These are phyloP conservation scores for Trichosporon coremiiforme DNA, from an alignment of 1,284 basidiomycete species.

Conservation along the genomic window DNA sequence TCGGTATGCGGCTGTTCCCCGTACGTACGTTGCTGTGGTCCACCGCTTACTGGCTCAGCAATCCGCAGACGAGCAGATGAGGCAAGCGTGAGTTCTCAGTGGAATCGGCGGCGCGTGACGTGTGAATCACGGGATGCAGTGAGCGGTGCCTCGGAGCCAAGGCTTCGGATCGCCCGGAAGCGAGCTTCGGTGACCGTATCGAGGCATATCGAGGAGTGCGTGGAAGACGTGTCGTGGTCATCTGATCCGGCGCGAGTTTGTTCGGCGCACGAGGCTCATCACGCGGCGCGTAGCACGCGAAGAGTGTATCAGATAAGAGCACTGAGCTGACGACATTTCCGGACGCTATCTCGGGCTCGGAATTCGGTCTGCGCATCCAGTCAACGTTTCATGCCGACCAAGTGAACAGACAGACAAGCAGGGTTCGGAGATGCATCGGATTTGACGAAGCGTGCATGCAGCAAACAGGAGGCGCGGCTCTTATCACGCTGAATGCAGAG, in stretches of 20 bases:
- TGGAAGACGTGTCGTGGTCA: background rate
- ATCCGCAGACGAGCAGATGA: background rate
- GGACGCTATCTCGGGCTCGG: background rate
- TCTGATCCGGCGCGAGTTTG: background rate
- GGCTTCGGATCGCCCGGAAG: background rate
- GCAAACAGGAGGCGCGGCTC: background rate
- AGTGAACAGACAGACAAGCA: background rate
- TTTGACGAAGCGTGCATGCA: background rate
- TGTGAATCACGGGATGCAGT: background rate
- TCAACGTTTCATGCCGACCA: conserved; percentile 8
- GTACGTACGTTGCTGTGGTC: conserved; percentile 28
- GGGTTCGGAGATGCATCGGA: conserved; percentile 1
- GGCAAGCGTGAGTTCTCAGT: conserved; percentile 4
- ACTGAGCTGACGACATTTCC: conserved; percentile 5
- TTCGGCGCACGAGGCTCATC: background rate
- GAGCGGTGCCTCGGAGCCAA: conserved; percentile 8
- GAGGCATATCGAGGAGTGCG: background rate
- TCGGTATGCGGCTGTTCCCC: conserved; percentile 53
- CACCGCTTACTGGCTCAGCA: background rate
- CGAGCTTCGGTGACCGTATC: background rate
- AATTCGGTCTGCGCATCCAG: conserved; percentile 5
- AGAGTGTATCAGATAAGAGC: background rate
- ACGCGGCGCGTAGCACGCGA: background rate
- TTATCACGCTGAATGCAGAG: background rate
- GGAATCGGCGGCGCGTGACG: background rate